Evolutionary conservation across 2,329 filamentous ascomycete species (phyloP).

Genomic region (Didymella lethalis): DNA sequence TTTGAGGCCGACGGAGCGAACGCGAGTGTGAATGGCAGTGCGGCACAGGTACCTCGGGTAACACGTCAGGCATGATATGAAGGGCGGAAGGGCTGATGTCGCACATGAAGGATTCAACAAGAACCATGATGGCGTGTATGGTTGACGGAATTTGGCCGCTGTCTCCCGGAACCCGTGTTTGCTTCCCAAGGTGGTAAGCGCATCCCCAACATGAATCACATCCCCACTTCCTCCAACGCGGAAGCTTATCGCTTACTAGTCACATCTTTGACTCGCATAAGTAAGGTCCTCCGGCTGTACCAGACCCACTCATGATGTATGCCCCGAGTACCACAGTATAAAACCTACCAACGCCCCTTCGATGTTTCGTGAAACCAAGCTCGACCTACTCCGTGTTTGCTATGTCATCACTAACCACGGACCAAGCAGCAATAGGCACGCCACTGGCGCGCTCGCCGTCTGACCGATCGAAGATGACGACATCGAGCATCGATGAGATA

Average conservation of each 20-base stretch:
- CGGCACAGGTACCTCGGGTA: neutral
- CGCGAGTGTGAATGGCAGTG: neutral
- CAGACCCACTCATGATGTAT: no score
- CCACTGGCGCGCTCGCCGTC: slow-evolving; percentile 10
- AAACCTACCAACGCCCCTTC: slow-evolving; percentile 5
- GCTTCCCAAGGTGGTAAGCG: slow-evolving; percentile 10
- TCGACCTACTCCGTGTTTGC: neutral
- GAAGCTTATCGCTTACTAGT: slow-evolving; percentile 1
- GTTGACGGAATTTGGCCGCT: neutral
- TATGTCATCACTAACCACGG: slow-evolving; percentile 3
- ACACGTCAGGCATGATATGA: neutral
- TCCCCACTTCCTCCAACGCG: neutral
- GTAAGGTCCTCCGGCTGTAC: no score
- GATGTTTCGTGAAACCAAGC: neutral
- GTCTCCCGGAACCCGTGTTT: neutral
- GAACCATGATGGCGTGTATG: neutral
- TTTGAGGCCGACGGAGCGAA: slow-evolving; percentile 5
- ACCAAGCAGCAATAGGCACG: neutral
- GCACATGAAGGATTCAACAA: neutral
- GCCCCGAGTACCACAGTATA: neutral
- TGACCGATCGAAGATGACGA: slow-evolving; percentile 10
- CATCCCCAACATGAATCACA: slow-evolving; percentile 9
- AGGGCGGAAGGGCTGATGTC: neutral
- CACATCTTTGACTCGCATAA: neutral
- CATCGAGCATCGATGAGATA: slow-evolving; percentile 4